Conservation (phyloP, 805 yeast species). For the Cyberlindnera xylosilytica region DNA sequence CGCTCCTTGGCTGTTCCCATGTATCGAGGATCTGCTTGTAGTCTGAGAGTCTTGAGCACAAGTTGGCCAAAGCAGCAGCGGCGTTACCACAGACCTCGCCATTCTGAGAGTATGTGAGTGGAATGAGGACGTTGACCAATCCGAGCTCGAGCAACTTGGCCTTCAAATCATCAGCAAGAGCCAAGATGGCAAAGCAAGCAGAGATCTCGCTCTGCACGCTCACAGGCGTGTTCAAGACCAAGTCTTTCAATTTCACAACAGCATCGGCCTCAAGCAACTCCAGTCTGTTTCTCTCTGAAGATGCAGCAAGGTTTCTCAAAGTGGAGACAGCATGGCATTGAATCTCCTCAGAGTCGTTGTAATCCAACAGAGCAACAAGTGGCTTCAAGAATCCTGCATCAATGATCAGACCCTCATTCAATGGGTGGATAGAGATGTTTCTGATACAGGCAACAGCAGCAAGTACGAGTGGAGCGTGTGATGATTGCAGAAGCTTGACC, state of each 20-base stretch:
- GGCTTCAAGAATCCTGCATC: constrained; percentile 97
- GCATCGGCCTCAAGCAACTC: constrained; percentile 95
- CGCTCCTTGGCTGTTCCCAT: constrained; percentile 81
- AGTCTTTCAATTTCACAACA: constrained; percentile 84
- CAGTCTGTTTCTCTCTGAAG: constrained; percentile 86
- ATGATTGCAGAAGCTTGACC: constrained; percentile 83
- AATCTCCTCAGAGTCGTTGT: constrained; percentile 88
- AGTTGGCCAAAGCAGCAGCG: constrained; percentile 96
- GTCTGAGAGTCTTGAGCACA: constrained; percentile 86
- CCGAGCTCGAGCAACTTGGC: constrained; percentile 78
- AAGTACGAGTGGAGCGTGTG: constrained; percentile 85
- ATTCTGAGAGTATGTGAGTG: constrained; percentile 81
- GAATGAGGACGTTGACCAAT: constrained; percentile 83
- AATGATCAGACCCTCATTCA: constrained; percentile 91
- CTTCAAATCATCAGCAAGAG: constrained; percentile 93
- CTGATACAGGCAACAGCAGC: constrained; percentile 99
- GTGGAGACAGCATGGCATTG: constrained; percentile 98
- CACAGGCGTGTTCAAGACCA: constrained; percentile 82
- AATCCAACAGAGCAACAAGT: constrained; percentile 77
- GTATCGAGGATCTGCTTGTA: constrained; percentile 73
- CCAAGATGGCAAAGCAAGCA: constrained; percentile 95
- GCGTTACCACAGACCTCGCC: constrained; percentile 97
- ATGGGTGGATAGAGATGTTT: constrained; percentile 93
- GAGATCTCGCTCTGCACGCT: constrained; percentile 94
- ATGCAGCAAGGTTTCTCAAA: constrained; percentile 91